Conservation (phyloP, 2,329 filamentous ascomycete genomes). For the Sarocladium kiliense region DNA sequence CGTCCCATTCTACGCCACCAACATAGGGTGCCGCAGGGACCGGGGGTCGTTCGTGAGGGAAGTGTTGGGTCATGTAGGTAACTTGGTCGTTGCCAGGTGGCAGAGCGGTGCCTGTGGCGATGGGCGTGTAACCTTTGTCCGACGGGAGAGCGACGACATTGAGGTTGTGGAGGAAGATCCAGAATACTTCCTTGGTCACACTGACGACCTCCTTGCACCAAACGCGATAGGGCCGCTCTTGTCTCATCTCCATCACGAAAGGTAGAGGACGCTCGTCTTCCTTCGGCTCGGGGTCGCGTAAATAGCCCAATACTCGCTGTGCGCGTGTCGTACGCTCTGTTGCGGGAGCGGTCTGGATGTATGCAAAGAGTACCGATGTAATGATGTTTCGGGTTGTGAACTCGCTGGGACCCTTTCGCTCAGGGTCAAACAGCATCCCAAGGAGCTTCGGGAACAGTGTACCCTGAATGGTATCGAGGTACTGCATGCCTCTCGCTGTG, state of each 20-base stretch:
- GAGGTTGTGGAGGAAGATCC: slow-evolving; percentile 94
- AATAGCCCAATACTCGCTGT: slow-evolving; percentile 67
- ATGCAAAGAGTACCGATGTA: slow-evolving; percentile 82
- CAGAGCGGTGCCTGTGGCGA: background rate
- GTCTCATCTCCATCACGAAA: slow-evolving; percentile 87
- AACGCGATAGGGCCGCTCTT: slow-evolving; percentile 79
- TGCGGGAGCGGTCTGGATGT: slow-evolving; percentile 64
- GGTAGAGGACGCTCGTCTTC: slow-evolving; percentile 72
- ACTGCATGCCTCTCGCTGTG: slow-evolving; percentile 77
- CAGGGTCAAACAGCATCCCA: slow-evolving; percentile 91
- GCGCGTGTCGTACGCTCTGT: slow-evolving; percentile 64
- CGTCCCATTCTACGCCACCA: slow-evolving; percentile 97
- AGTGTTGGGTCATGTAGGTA: slow-evolving; percentile 62
- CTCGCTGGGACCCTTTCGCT: slow-evolving; percentile 95
- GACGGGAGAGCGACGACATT: slow-evolving; percentile 72
- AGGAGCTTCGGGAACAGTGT: slow-evolving; percentile 82
- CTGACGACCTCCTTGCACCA: slow-evolving; percentile 92
- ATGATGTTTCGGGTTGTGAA: slow-evolving; percentile 91
- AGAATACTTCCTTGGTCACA: slow-evolving; percentile 97
- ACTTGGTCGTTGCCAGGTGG: slow-evolving; percentile 13
- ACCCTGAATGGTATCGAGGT: slow-evolving; percentile 72
- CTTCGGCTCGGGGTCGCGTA: slow-evolving; percentile 72
- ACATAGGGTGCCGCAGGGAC: slow-evolving; percentile 94
- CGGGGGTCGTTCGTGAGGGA: slow-evolving; percentile 80
- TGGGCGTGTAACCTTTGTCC: slow-evolving; percentile 23